Conservation (phyloP, 2,329 filamentous ascomycete species). For the Trichoderma endophyticum region DNA sequence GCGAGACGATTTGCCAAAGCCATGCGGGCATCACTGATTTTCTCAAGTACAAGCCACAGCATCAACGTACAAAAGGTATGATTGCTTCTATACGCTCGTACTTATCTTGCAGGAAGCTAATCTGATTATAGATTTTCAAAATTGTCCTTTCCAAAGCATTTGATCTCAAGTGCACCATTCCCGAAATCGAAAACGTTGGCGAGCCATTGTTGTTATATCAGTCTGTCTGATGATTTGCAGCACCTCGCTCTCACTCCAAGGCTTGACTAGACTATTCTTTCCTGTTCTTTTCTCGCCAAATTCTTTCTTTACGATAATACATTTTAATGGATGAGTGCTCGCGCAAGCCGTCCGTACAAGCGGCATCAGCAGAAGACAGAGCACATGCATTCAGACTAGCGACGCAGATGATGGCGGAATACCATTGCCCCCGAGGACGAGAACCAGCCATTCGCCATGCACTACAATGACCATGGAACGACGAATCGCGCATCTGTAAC, state of each 20-base stretch:
- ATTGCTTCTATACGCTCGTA: background rate
- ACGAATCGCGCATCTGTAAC: background rate
- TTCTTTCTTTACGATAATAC: slow-evolving; percentile 5
- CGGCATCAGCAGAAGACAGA: background rate
- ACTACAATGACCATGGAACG: background rate
- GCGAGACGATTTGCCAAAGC: slow-evolving; percentile 95
- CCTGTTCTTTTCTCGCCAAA: background rate
- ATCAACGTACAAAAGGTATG: slow-evolving; percentile 97
- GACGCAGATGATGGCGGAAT: background rate
- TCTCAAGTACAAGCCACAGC: slow-evolving; percentile 97
- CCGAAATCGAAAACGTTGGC: slow-evolving; percentile 96
- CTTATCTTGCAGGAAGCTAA: background rate
- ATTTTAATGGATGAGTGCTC: background rate
- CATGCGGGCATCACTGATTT: slow-evolving; percentile 96
- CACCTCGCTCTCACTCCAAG: background rate
- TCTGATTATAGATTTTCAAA: slow-evolving; percentile 80
- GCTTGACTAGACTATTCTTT: background rate
- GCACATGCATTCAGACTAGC: background rate
- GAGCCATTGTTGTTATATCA: slow-evolving; percentile 93
- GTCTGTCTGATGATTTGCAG: slow-evolving; percentile 40
- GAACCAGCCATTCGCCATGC: background rate
- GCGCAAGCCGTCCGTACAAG: background rate
- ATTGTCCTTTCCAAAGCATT: slow-evolving; percentile 98
- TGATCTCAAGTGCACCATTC: slow-evolving; percentile 97
- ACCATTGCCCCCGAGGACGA: background rate